Evolutionary conservation across 1,139 yeast species (phyloP), one percentile per base, ranked within the genome.

Genomic region (Taphrina wiesneri): DNA sequence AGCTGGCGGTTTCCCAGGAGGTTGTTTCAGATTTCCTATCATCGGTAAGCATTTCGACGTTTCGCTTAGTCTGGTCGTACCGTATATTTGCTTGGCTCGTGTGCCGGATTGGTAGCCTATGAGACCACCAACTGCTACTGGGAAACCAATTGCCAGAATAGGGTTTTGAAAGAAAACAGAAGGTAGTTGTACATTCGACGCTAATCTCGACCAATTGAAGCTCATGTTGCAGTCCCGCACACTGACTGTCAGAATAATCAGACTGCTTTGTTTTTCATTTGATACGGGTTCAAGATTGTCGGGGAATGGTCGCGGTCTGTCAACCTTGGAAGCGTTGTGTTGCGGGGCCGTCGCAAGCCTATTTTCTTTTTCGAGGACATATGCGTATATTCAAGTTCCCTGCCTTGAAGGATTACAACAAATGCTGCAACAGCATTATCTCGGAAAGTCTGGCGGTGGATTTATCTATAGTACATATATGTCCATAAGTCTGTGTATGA

Each of bases 1-100:
- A n/a, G 60, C 56, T n/a, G 64, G 68, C 4, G 64, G 67, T 41
- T 63, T 63, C 34, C 63, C 63, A 13, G 63, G 57, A n/a, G 66
- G 66, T 56, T 62, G 66, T 15, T 54, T 63, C 56, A 56, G 39
- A 21, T 36, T 51, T 28, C 36, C 59, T 54, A 54, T n/a, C 32
- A 9, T 25, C 3, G 6, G 21, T n/a, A 7, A 41, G 46, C 46
- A 19, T 41, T n/a, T n/a, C 21, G 21, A 7, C 7, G 21, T 5
- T 19, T 6, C 21, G 21, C 13, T n/a, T 7, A 26, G 30, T 6
- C 28, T 17, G n/a, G 9, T 17, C 19, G 54, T 49, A 54, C 64
- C 64, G 34, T 60, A 60, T n/a, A 49, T 41, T 17, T 36, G 23
- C 43, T 62, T 54, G 19, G 65, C 57, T 3, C 53, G 41, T n/a